phyloP scores from a whole-genome alignment of 164 flowering plant genomes.

The Berberis vulgaris region DNA sequence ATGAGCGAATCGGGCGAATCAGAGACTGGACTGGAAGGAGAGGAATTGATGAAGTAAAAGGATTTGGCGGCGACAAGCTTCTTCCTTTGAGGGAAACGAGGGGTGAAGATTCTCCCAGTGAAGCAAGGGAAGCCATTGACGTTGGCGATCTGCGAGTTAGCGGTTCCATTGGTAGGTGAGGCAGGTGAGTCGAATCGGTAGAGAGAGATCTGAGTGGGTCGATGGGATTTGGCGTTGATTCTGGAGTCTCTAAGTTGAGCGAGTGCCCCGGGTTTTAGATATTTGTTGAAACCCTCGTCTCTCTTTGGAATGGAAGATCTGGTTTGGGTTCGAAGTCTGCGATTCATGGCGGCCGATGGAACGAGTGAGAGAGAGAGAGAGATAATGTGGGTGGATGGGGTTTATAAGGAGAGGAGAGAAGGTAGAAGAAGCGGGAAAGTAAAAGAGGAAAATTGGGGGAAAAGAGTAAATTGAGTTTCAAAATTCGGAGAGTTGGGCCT shows the following conservation, averaged over 20 bases:
- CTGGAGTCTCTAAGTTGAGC: slow-evolving; percentile 24
- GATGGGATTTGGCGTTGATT: slow-evolving; percentile 19
- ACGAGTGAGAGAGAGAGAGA: slow-evolving; percentile 8
- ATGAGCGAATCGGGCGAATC: slow-evolving; percentile 16
- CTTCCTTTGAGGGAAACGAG: slow-evolving; percentile 31
- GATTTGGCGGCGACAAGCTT: slow-evolving; percentile 33
- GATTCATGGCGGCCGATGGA: slow-evolving; percentile 3
- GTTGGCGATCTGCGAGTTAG: slow-evolving; percentile 5
- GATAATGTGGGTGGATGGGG: not conserved
- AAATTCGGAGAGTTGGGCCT: too few species aligned
- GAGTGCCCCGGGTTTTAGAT: slow-evolving; percentile 25
- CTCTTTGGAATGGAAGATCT: slow-evolving; percentile 1
- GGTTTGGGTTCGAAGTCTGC: not conserved
- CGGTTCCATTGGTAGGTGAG: not conserved
- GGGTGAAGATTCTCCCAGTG: slow-evolving; percentile 15
- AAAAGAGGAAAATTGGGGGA: slow-evolving; percentile 6
- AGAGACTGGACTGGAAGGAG: slow-evolving; percentile 16
- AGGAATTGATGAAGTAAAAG: slow-evolving; percentile 8
- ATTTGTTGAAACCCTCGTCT: slow-evolving; percentile 10
- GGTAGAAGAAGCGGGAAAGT: slow-evolving; percentile 5
- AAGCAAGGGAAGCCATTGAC: slow-evolving; percentile 26
- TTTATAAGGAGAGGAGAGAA: not conserved
- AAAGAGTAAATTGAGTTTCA: too few species aligned
- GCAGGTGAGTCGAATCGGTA: not conserved
- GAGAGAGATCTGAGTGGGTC: slow-evolving; percentile 10